phyloP scores from a whole-genome alignment of 352 stramenopile genomes.

The Globisporangium radiosum region DNA sequence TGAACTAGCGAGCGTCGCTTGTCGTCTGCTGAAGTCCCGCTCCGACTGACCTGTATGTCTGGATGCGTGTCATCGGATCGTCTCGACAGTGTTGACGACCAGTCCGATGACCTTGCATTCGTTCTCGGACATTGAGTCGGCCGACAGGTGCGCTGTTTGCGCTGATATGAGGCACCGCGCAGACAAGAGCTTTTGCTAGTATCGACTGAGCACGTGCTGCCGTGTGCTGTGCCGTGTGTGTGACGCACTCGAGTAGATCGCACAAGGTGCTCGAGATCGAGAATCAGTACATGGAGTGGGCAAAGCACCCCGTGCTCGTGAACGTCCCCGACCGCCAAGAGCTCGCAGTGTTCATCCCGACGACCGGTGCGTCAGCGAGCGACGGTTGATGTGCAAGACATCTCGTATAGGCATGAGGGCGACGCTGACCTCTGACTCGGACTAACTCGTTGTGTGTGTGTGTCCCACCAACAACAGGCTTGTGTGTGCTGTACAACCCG shows the following conservation, averaged over 20 bases:
- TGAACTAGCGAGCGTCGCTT: not conserved
- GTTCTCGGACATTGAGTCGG: conserved; percentile 42
- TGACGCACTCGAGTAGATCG: conserved; percentile 16
- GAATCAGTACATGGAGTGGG: conserved; percentile 63
- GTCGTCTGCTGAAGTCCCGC: not conserved
- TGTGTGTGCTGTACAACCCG: conserved; percentile 42
- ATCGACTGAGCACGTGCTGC: too few relatives aligned
- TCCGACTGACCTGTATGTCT: not conserved
- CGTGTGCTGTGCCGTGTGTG: too few relatives aligned
- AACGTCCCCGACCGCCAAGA: conserved; percentile 34
- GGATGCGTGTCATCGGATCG: not conserved
- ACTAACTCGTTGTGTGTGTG: not conserved
- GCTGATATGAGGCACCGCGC: too few relatives aligned
- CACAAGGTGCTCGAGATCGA: conserved; percentile 58
- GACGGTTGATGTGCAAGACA: too few relatives aligned
- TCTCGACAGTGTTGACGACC: conserved; percentile 35
- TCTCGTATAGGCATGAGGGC: too few relatives aligned
- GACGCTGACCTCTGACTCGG: too few relatives aligned
- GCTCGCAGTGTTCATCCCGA: conserved; percentile 52
- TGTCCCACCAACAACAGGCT: conserved; percentile 11
- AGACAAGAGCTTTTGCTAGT: too few relatives aligned
- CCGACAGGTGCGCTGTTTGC: too few relatives aligned
- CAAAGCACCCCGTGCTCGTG: conserved; percentile 39
- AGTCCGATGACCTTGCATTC: conserved; percentile 52
- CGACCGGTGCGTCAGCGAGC: conserved; percentile 23